These are phyloP conservation scores for Tuber magnatum DNA, from an alignment of 495 filamentous ascomycete species.

Conservation along the genomic window DNA sequence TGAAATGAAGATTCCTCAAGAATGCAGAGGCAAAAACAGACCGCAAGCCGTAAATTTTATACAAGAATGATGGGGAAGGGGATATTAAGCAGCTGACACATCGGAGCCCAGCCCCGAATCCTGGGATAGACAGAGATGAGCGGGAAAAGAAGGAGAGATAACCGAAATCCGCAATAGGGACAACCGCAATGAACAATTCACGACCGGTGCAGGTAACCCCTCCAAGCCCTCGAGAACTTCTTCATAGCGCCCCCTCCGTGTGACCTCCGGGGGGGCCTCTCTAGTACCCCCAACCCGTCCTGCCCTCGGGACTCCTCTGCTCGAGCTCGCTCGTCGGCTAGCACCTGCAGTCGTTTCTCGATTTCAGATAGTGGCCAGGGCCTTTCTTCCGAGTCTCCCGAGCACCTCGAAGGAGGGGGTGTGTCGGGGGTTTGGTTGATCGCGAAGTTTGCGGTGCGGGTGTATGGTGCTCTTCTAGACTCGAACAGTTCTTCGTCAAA, in stretches of 20 bases:
- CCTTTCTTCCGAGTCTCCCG: constrained; percentile 21
- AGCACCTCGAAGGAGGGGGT: constrained; percentile 28
- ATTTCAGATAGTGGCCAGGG: constrained; percentile 31
- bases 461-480: neutral
- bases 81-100: neutral
- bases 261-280: neutral
- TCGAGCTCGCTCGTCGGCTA: constrained; percentile 21
- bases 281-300: constrained; percentile 4
- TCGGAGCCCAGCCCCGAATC: neutral
- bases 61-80: neutral
- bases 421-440: constrained; percentile 12
- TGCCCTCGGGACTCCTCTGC: neutral
- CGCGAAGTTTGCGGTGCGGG: constrained; percentile 7
- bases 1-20: neutral
- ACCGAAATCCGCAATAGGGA: neutral
- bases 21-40: neutral
- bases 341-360: constrained; percentile 29
- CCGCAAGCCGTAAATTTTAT: neutral
- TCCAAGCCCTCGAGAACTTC: neutral
- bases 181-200: neutral
- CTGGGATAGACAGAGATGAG: neutral
- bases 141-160: neutral
- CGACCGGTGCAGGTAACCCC: neutral
- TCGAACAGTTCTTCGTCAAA: constrained; percentile 1
- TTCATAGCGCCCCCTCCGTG: neutral